Base-by-base conservation (phyloP, 2,329 filamentous ascomycete genomes). In the Sphaerulina populicola region DNA sequence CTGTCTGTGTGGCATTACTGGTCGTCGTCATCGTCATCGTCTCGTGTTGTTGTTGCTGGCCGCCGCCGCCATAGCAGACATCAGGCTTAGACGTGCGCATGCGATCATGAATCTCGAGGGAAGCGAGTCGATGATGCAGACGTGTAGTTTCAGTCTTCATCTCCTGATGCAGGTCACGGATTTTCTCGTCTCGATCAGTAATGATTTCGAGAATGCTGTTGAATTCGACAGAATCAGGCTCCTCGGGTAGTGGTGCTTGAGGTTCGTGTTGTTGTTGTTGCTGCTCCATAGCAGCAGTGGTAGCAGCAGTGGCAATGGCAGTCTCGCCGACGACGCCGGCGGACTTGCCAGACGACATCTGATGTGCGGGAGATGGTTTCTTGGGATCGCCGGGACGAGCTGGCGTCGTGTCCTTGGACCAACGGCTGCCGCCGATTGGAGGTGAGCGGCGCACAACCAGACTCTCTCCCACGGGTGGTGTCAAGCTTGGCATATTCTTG, bases 111-210 rank as follows among this genome's bases (percentile, higher is more conserved):
- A 57, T 47, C 27, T 54, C 52, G n/a, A 48, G 42, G 1, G 54
- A 48, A 7, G 57, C 55, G 4, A 62, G 39, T 14, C 61, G 57
- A 14, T 54, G 51, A 12, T 61, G 57, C 12, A 63, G 37, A 5
- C 58, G 48, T 10, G 43, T 49, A 15, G 54, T 57, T 15, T 50
- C 48, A 1, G 45, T 47, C 15, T 54, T 44, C 35, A 57, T 47
- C n/a, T 58, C 52, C 11, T 55, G 49, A 15, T 54, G 55, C 48
- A 62, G 23, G 6, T 51, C 41, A 8, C 41, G 44, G 2, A 62
- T 42, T 3, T 49, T 53, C 6, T 45, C 30, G 6, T 62, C 56
- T 30, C 58, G 58, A 18, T 51, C 40, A 18, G 52, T 43, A 21
- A 59, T 51, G 41, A 53, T 49, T 39, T 41, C 43, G 14, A 61